phyloP scores from a whole-genome alignment of 805 yeast genomes.

The Monosporozyma servazzii region DNA sequence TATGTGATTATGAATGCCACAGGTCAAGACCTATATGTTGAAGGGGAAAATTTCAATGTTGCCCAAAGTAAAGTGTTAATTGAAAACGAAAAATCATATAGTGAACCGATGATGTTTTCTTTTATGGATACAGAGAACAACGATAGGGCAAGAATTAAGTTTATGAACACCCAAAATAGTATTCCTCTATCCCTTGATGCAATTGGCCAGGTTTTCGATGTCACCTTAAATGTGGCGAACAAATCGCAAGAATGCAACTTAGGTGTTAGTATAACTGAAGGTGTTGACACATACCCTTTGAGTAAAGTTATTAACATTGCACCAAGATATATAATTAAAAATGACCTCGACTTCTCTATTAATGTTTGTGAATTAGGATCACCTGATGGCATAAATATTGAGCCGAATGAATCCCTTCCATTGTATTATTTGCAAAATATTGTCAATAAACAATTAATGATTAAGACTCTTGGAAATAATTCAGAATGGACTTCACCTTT shows the following conservation, averaged over 20 bases:
- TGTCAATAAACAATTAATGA: constrained; percentile 48
- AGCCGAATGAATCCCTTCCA: constrained; percentile 42
- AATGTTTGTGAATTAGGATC: constrained; percentile 63
- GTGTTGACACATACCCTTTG: constrained; percentile 71
- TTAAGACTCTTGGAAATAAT: constrained; percentile 48
- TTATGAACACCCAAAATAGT: constrained; percentile 67
- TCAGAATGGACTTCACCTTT: constrained; percentile 85
- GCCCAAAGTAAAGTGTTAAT: constrained; percentile 36
- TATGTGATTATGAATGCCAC: constrained; percentile 78
- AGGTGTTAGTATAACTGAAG: constrained; percentile 71
- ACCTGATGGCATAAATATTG: constrained; percentile 38
- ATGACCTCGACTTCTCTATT: constrained; percentile 47
- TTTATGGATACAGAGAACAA: constrained; percentile 54
- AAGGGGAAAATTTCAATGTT: constrained; percentile 47
- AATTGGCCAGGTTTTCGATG: constrained; percentile 69
- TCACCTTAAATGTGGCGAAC: constrained; percentile 39
- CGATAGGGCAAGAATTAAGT: constrained; percentile 56
- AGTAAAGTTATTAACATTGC: constrained; percentile 71
- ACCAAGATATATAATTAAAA: constrained; percentile 74
- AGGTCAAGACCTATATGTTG: constrained; percentile 51
- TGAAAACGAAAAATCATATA: constrained; percentile 22
- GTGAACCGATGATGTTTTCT: constrained; percentile 75
- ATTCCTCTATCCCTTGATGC: constrained; percentile 77
- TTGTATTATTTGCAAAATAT: constrained; percentile 49
- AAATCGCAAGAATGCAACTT: constrained; percentile 56